Evolutionary conservation across 768 basidiomycete genomes (phyloP), one percentile per base, ranked within the genome.

Genomic region (Termitomyces eurrhizus): DNA sequence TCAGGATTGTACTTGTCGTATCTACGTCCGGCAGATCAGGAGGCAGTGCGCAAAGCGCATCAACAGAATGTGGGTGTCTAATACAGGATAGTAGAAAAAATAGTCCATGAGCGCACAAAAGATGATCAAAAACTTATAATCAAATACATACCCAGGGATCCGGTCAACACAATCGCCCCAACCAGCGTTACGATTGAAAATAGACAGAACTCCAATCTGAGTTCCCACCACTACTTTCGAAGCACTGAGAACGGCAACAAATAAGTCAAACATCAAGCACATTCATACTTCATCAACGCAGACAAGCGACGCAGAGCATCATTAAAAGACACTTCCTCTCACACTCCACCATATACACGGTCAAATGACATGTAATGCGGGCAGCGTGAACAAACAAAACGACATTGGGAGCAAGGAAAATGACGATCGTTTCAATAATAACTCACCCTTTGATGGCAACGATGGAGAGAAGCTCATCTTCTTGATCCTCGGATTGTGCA

Each of bases 141-240:
- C 14, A 7, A 41, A 53, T 35, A 73, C 83, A 58, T 67, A 92
- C 90, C 93, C 93, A 46, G 92, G 90, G 36, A 95, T 79, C 53
- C 93, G 84, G 73, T 96, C 93, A 14, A 95, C 92, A 66, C 93
- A 95, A 71, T 97, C 95, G 6, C 85, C 88, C 87, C 92, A 96
- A 8, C 94, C 95, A 65, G 85, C 89, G 45, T 77, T 86, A 29
- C 89, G 84, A 72, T 95, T 94, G 77, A 95, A 97, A 58, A 97
- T 84, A 7, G 92, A 93, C 18, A 98, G 76, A 18, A 95, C 88
- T 56, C 95, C 95, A 41, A 92, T 73, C 64, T 95, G 93, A 0
- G 93, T 95, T 13, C 95, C 95, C 5, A 96, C 91, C 1, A 93
- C 85, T 18, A 88, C 76, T 74, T 97, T 98, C 29, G 87, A 76